phyloP scores from a whole-genome alignment of 495 filamentous ascomycete genomes.

The Friedmanniomyces simplex region DNA sequence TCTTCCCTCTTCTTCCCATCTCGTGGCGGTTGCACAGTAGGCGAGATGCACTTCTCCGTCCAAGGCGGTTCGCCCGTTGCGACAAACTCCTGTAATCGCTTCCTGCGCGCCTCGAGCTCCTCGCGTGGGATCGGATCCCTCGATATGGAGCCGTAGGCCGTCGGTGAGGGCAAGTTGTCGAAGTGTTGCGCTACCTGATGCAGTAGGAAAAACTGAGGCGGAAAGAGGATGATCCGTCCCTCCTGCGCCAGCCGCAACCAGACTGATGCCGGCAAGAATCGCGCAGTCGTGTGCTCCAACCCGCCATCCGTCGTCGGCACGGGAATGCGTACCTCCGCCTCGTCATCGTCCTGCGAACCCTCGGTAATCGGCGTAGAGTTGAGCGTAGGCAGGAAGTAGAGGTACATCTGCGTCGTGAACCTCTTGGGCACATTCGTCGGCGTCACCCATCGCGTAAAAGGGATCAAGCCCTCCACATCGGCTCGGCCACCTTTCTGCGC shows the following conservation, averaged over 20 bases:
- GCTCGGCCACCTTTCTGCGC: conserved; percentile 45
- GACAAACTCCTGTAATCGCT: conserved; percentile 49
- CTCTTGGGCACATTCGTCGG: conserved; percentile 59
- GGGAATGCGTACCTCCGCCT: conserved; percentile 34
- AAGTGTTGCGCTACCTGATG: conserved; percentile 54
- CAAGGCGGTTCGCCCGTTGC: conserved; percentile 49
- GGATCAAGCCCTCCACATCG: conserved; percentile 61
- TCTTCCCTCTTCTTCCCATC: conserved; percentile 41
- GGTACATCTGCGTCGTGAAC: conserved; percentile 91
- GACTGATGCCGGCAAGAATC: conserved; percentile 55
- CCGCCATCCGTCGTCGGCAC: conserved; percentile 73
- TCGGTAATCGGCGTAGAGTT: conserved; percentile 30
- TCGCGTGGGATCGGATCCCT: conserved; percentile 28
- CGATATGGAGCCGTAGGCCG: conserved; percentile 16
- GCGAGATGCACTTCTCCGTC: conserved; percentile 70
- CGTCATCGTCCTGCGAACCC: neutral
- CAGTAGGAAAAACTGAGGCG: conserved; percentile 79
- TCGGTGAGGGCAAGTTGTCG: conserved; percentile 31
- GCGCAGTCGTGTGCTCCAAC: conserved; percentile 69
- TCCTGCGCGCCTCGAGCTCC: conserved; percentile 45
- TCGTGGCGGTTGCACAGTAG: conserved; percentile 39
- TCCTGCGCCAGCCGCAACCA: conserved; percentile 55
- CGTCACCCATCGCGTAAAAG: conserved; percentile 89
- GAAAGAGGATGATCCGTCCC: conserved; percentile 73
- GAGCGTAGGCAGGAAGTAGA: conserved; percentile 74